A percentile compares a stretch with the other conserved stretches of the same genome.
Evolutionary conservation across 31 red algal species (phyloP).

Genomic region (Odonthalia washingtoniensis): DNA sequence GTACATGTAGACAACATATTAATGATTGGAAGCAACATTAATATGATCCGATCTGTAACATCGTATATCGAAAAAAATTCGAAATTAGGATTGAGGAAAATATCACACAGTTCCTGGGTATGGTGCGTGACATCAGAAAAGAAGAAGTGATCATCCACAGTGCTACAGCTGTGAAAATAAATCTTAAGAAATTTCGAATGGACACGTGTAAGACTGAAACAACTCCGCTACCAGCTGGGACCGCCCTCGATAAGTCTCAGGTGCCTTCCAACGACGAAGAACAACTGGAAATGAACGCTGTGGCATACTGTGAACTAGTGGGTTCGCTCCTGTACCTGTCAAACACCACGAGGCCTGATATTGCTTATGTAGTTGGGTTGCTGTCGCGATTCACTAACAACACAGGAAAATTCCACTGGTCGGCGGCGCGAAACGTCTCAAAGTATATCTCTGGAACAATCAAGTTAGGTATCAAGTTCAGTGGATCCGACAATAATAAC

Average conservation of each 20-base stretch:
- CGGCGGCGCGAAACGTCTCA: background rate
- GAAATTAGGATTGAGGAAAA: background rate
- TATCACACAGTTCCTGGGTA: conserved; percentile 37
- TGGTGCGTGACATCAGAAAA: background rate
- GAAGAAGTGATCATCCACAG: conserved; percentile 20
- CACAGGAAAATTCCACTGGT: background rate
- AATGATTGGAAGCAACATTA: background rate
- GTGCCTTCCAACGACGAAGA: background rate
- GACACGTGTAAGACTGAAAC: background rate
- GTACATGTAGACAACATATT: conserved; percentile 46
- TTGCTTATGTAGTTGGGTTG: conserved; percentile 9
- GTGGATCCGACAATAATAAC: background rate
- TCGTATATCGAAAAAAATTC: background rate
- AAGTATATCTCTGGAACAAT: background rate
- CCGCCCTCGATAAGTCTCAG: background rate
- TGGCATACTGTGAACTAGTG: conserved; percentile 38
- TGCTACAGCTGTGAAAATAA: background rate
- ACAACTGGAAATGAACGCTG: background rate
- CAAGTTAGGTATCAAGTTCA: background rate
- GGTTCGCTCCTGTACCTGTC: conserved; percentile 27
- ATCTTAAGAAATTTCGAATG: conserved; percentile 20
- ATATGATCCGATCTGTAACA: background rate
- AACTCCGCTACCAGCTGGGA: conserved; percentile 9
- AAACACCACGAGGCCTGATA: conserved; percentile 37
- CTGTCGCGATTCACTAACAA: conserved; percentile 29